Conservation (phyloP, 805 yeast species). For the Ogataea corticis region DNA sequence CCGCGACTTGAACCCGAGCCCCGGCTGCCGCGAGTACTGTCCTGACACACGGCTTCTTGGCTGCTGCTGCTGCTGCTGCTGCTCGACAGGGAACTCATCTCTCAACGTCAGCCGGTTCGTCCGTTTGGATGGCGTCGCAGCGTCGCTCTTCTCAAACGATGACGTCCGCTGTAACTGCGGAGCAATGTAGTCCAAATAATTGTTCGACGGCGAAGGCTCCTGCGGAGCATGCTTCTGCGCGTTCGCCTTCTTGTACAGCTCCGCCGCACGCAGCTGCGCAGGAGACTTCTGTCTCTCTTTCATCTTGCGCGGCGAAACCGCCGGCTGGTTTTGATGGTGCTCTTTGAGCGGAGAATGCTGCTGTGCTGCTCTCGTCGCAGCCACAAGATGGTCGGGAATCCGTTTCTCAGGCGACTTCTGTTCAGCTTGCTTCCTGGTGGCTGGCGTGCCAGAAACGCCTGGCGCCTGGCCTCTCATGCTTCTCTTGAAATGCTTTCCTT, state of each 20-base stretch:
- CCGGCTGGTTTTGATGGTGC: conserved; percentile 8
- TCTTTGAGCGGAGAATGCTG: conserved; percentile 21
- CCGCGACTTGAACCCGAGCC: conserved; percentile 47
- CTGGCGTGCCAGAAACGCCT: too few species aligned
- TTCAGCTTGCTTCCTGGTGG: conserved; percentile 33
- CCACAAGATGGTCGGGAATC: conserved; percentile 23
- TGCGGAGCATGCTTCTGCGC: conserved; percentile 27
- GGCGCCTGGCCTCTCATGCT: conserved; percentile 26
- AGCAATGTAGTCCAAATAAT: conserved; percentile 35
- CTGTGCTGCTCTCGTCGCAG: conserved; percentile 36
- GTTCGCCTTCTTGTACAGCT: conserved; percentile 52
- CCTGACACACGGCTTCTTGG: conserved; percentile 5
- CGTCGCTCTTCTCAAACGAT: conserved; percentile 52
- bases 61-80: conserved; percentile 19
- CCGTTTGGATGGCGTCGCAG: conserved; percentile 25
- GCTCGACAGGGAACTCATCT: conserved; percentile 18
- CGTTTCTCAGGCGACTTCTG: conserved; percentile 7
- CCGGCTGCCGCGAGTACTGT: conserved; percentile 3
- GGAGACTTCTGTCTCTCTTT: conserved; percentile 20
- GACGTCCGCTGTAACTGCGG: conserved; percentile 40
- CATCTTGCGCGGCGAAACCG: conserved; percentile 3
- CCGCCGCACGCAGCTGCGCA: conserved; percentile 47
- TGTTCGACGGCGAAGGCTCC: conserved; percentile 16
- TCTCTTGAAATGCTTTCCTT: conserved; percentile 34
- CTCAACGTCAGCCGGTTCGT: conserved; percentile 32